Percentiles rank a stretch among this genome's conserved stretches.
Evolutionary conservation across 1,284 basidiomycete species (phyloP).

Genomic region (Ceratobasidium sp.): DNA sequence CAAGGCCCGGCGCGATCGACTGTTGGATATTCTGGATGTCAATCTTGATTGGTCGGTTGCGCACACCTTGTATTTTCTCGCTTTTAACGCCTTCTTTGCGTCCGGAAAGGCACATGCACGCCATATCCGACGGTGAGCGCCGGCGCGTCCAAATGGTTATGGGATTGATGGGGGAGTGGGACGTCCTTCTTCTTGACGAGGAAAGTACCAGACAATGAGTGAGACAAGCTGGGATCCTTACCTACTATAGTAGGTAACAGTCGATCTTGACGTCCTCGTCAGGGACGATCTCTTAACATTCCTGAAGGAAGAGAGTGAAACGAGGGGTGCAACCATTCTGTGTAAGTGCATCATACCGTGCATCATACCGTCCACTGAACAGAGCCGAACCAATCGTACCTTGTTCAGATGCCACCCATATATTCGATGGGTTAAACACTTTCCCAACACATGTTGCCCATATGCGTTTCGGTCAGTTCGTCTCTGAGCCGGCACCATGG

Average conservation of each 20-base stretch:
- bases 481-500: slow-evolving; percentile 72
- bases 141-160: slow-evolving; percentile 93
- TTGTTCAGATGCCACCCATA: slow-evolving; percentile 84
- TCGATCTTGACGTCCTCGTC: slow-evolving; percentile 97
- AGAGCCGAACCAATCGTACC: not conserved
- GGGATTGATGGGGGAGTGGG: slow-evolving; percentile 96
- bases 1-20: slow-evolving; percentile 81
- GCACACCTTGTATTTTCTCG: not conserved
- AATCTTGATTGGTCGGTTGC: slow-evolving; percentile 74
- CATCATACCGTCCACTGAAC: slow-evolving; percentile 11
- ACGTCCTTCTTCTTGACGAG: slow-evolving; percentile 92
- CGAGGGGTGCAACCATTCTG: slow-evolving; percentile 84
- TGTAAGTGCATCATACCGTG: slow-evolving; percentile 63
- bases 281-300: slow-evolving; percentile 89
- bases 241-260: slow-evolving; percentile 71
- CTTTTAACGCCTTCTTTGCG: not conserved
- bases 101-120: slow-evolving; percentile 73
- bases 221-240: not conserved
- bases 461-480: slow-evolving; percentile 80
- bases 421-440: slow-evolving; percentile 84
- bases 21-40: slow-evolving; percentile 92
- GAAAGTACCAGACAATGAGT: slow-evolving; percentile 49
- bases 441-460: slow-evolving; percentile 92
- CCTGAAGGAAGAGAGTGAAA: slow-evolving; percentile 80
- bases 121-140: slow-evolving; percentile 94